Evolutionary conservation across 768 basidiomycete genomes (phyloP), one percentile per base, ranked within the genome.

Genomic region (Pisolithus tinctorius): DNA sequence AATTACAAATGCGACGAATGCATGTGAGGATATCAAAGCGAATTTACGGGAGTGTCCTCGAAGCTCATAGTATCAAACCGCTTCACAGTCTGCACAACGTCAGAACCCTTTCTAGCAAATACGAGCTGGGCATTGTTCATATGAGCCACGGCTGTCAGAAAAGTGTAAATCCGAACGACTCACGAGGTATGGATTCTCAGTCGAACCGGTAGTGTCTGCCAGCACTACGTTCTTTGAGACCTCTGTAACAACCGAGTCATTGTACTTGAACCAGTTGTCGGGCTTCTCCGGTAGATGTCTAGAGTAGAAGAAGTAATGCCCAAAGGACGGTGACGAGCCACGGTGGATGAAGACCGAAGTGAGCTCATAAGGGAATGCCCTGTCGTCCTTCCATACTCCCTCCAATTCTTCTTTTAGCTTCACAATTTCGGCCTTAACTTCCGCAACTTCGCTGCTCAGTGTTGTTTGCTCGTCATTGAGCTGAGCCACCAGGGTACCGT

Each of bases 291-390:
- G 94, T 13, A 96, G 74, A 65, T 92, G 78, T 38, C 93, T 79
- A 49, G 93, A 90, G 66, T 95, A 96, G 69, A 97, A 91, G 75
- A 93, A 98, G 68, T 96, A 96, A 64, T 96, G 94, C 3, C 93
- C 93, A 71, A 83, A 93, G 6, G 86, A 87, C 2, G 90, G 84
- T 16, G 84, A 87, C 49, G 84, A 79, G 45, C 93, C 94, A 27
- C 94, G 85, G 67, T 98, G 94, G 53, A 97, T 87, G 73, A 92
- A 98, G 17, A 97, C 95, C 9, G 91, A 89, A 0, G 90, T 92
- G 41, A 98, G 77, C 62, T 96, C 91, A 64, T 96, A 98, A 29
- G 84, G 83, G 7, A 80, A 81, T 29, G 75, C 69, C 14, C 65
- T 76, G 41, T 82, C 81, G 56, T 83, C 79, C 42, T 69, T 70